A percentile compares a stretch with the other conserved stretches of the same genome.
Evolutionary conservation across 768 basidiomycete genomes (phyloP).

Genomic region (Naganishia vishniacii): DNA sequence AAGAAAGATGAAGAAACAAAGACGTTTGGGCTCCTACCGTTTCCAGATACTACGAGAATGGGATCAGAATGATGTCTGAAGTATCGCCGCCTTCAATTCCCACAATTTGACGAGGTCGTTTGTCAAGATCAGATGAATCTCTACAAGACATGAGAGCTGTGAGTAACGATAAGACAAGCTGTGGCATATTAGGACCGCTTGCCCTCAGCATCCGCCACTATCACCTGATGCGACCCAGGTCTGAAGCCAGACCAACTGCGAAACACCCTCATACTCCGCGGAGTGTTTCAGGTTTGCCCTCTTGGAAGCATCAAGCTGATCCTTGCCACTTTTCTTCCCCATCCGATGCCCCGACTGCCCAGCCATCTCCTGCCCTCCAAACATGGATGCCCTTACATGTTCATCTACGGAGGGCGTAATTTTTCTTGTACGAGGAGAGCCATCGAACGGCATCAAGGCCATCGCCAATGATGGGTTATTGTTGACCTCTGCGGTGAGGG

Average conservation of each 20-base stretch:
- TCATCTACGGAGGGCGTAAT: background rate
- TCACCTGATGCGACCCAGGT: background rate
- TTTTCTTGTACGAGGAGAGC: background rate
- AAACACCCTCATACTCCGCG: constrained; percentile 31
- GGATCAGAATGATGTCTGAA: too few relatives aligned
- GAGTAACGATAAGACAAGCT: background rate
- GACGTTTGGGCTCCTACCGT: too few relatives aligned
- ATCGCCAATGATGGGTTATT: constrained; percentile 33
- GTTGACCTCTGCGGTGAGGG: constrained; percentile 22
- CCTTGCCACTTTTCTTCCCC: background rate
- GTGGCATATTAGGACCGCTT: too few relatives aligned
- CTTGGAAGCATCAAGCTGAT: background rate
- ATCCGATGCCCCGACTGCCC: constrained; percentile 1
- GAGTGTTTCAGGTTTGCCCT: constrained; percentile 7
- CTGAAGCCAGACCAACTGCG: constrained; percentile 33
- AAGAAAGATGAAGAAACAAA: too few relatives aligned
- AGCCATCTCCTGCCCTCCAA: background rate
- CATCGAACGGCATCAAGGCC: constrained; percentile 20
- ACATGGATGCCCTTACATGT: background rate
- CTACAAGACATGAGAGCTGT: background rate
- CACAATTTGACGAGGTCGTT: too few relatives aligned
- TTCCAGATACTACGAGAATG: too few relatives aligned
- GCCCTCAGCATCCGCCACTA: background rate
- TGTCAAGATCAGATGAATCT: background rate
- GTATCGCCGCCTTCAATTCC: too few relatives aligned